These are phyloP conservation scores for Yarrowia sp. DNA, from an alignment of 805 yeast genomes.

Conservation along the genomic window DNA sequence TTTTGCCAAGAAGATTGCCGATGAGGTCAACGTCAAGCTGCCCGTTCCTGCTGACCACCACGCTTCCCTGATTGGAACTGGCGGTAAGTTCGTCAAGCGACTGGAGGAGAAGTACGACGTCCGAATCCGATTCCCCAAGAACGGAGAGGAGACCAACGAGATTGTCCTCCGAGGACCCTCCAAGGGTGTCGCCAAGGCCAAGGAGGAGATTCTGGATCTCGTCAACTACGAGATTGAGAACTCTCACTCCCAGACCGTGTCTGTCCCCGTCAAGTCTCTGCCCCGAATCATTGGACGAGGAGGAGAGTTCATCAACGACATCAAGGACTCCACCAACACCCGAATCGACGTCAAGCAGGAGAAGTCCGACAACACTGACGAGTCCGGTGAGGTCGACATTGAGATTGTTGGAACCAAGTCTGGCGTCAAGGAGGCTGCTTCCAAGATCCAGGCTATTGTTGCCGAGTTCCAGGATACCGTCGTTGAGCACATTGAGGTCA, in stretches of 20 bases:
- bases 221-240: conserved; percentile 84
- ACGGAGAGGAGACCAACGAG: conserved; percentile 47
- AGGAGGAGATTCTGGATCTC: conserved; percentile 78
- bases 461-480: conserved; percentile 61
- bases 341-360: conserved; percentile 42
- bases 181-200: conserved; percentile 78
- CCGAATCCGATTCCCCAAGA: conserved; percentile 56
- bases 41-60: conserved; percentile 76
- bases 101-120: conserved; percentile 87
- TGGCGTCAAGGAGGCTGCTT: conserved; percentile 67
- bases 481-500: conserved; percentile 59
- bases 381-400: conserved; percentile 52
- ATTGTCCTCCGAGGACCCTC: conserved; percentile 84
- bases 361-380: conserved; percentile 42
- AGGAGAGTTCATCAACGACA: conserved; percentile 80
- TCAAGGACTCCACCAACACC: conserved; percentile 65
- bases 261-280: conserved; percentile 70
- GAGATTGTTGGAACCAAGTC: conserved; percentile 74
- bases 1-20: conserved; percentile 74
- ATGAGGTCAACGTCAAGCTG: conserved; percentile 65
- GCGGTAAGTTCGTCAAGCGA: conserved; percentile 77
- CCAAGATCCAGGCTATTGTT: conserved; percentile 63
- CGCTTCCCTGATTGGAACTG: conserved; percentile 76
- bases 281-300: conserved; percentile 85
- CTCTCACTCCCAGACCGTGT: conserved; percentile 62